Conservation (phyloP, 2,329 filamentous ascomycete species). For the Trichophyton verrucosum region DNA sequence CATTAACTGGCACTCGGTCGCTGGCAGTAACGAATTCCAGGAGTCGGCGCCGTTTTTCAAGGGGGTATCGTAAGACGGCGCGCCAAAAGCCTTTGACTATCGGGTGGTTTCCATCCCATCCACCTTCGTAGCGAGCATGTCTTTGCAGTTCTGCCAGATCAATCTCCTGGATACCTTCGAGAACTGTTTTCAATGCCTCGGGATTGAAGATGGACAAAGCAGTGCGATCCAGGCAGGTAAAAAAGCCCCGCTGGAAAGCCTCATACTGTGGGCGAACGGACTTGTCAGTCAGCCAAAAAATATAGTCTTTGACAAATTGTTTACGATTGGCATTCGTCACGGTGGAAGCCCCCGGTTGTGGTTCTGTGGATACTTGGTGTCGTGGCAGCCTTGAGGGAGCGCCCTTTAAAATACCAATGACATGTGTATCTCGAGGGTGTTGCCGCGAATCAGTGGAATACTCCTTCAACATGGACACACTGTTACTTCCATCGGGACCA, state of each 20-base stretch:
- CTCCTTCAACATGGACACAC: constrained; percentile 11
- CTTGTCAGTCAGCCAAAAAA: constrained; percentile 65
- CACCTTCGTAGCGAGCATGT: constrained; percentile 63
- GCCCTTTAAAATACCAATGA: constrained; percentile 19
- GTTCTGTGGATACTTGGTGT: constrained; percentile 22
- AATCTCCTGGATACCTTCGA: constrained; percentile 75
- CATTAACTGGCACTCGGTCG: constrained; percentile 78
- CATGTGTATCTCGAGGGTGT: constrained; percentile 4
- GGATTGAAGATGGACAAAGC: constrained; percentile 62
- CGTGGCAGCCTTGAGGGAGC: constrained; percentile 16
- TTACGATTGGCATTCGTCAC: constrained; percentile 71
- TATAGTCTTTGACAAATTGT: constrained; percentile 72
- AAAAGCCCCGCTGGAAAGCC: constrained; percentile 73
- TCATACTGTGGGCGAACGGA: constrained; percentile 65
- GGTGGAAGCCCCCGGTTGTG: constrained; percentile 46
- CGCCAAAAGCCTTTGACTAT: constrained; percentile 74
- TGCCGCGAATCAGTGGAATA: constrained; percentile 6
- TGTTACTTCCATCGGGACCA: neutral
- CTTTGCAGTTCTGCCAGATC: constrained; percentile 60
- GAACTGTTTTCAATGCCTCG: constrained; percentile 57
- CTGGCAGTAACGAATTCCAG: constrained; percentile 93
- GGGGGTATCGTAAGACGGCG: constrained; percentile 52
- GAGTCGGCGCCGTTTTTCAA: constrained; percentile 59
- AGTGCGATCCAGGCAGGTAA: constrained; percentile 56
- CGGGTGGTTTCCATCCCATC: constrained; percentile 57